Evolutionary conservation across 257 asterid genomes (phyloP).

Genomic region (Apocynum venetum): DNA sequence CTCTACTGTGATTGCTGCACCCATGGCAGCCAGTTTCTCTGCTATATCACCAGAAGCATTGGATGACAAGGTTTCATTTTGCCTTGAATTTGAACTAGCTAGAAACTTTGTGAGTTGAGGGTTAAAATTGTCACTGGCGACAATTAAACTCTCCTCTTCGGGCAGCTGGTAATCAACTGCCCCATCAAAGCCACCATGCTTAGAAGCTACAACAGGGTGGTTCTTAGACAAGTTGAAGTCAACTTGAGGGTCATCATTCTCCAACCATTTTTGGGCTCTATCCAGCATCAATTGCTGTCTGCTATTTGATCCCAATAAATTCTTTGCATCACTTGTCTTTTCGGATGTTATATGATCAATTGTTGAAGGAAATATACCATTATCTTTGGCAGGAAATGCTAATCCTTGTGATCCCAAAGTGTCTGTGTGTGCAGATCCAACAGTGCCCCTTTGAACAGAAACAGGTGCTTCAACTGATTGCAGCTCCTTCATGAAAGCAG

Average conservation of each 20-base stretch:
- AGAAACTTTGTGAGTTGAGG: conserved; percentile 32
- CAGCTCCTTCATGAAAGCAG: conserved; percentile 85
- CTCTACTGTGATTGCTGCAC: conserved; percentile 40
- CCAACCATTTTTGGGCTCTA: conserved; percentile 52
- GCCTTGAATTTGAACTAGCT: conserved; percentile 38
- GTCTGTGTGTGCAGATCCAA: conserved; percentile 39
- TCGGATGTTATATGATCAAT: conserved; percentile 29
- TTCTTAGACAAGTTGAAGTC: conserved; percentile 36
- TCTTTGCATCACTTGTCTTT: conserved; percentile 30
- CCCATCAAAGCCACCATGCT: conserved; percentile 39
- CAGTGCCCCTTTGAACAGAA: conserved; percentile 61
- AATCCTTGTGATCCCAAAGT: conserved; percentile 33
- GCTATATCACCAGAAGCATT: conserved; percentile 39
- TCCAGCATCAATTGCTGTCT: conserved; percentile 39
- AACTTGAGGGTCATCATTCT: conserved; percentile 33
- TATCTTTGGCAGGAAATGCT: conserved; percentile 34
- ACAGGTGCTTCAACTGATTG: conserved; percentile 82
- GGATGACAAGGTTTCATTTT: conserved; percentile 27
- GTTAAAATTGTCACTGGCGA: conserved; percentile 40
- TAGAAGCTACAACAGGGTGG: conserved; percentile 31
- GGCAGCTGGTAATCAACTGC: conserved; percentile 49
- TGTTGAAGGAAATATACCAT: conserved; percentile 29
- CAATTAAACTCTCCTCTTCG: conserved; percentile 55
- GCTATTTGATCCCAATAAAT: conserved; percentile 30
- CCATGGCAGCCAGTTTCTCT: conserved; percentile 54